Conservation (phyloP, 1,284 basidiomycete species). For the Coniferiporia weirii region DNA sequence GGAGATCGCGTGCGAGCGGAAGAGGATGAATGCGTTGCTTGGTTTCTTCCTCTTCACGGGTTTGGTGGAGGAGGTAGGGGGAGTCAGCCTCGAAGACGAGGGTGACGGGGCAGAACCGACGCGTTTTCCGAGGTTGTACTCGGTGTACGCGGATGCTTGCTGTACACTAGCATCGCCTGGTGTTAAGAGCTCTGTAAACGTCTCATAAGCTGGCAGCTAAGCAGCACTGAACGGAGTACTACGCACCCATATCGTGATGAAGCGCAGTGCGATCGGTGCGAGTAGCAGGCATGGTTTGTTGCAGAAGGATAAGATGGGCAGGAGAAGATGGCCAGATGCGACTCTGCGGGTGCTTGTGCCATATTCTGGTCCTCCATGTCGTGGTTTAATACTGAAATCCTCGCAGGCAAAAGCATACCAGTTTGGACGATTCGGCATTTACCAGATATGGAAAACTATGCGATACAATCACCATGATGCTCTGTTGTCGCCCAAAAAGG, state of each 20-base stretch:
- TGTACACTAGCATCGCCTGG: neutral
- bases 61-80: neutral
- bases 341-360: neutral
- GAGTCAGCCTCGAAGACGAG: neutral
- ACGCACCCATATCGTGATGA: neutral
- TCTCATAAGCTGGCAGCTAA: neutral
- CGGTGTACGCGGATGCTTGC: neutral
- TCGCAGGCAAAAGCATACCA: neutral
- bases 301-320: neutral
- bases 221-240: neutral
- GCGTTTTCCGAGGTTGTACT: neutral
- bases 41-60: slow-evolving; percentile 4
- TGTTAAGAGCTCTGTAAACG: neutral
- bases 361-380: neutral
- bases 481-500: neutral
- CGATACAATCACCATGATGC: neutral
- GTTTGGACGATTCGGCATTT: neutral
- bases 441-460: neutral
- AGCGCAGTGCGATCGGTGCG: neutral
- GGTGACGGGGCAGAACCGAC: neutral
- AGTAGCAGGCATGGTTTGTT: slow-evolving; percentile 2
- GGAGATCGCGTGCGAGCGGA: neutral
- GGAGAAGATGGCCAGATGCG: neutral
- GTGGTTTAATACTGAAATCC: neutral
- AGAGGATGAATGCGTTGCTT: slow-evolving; percentile 7